These are phyloP conservation scores for Leucosporidium yakuticum DNA, from an alignment of 768 basidiomycete genomes.

Conservation along the genomic window DNA sequence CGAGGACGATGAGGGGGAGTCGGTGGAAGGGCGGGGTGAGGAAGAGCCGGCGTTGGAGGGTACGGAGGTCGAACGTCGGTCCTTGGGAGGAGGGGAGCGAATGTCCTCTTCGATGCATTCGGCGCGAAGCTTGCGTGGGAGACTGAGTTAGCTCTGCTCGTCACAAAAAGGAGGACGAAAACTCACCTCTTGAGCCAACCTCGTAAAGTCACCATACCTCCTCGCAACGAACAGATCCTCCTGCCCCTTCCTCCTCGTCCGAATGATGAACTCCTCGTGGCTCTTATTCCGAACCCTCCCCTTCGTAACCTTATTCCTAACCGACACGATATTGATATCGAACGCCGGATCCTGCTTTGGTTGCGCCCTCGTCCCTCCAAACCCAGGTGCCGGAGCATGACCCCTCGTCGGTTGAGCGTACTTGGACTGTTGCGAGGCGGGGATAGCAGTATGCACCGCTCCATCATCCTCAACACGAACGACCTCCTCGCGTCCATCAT, in stretches of 20 bases:
- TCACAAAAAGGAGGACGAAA: constrained; percentile 14
- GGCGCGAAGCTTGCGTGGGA: constrained; percentile 62
- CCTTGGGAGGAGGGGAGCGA: constrained; percentile 78
- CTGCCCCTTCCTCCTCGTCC: constrained; percentile 66
- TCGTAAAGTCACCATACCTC: constrained; percentile 90
- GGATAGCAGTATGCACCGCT: constrained; percentile 65
- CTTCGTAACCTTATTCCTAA: constrained; percentile 74
- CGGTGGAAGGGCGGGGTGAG: constrained; percentile 16
- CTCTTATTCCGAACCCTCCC: constrained; percentile 74
- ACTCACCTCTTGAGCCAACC: constrained; percentile 73
- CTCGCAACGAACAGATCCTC: constrained; percentile 81
- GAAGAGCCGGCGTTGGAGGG: constrained; percentile 5
- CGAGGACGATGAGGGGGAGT: constrained; percentile 11
- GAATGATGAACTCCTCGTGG: constrained; percentile 97
- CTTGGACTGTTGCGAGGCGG: constrained; percentile 50
- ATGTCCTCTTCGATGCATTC: constrained; percentile 77
- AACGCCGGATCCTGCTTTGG: constrained; percentile 55
- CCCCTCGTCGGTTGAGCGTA: neutral
- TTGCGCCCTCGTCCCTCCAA: constrained; percentile 33
- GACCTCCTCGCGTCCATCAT: constrained; percentile 62
- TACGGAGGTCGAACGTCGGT: constrained; percentile 49
- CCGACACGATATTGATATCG: constrained; percentile 84
- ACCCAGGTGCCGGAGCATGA: neutral
- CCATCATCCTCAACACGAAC: constrained; percentile 82
- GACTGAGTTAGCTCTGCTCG: neutral